Percentiles rank a stretch among this genome's conserved stretches.
These are phyloP conservation scores for Pythium grandisporangium DNA, from an alignment of 352 stramenopile genomes.

Conservation along the genomic window DNA sequence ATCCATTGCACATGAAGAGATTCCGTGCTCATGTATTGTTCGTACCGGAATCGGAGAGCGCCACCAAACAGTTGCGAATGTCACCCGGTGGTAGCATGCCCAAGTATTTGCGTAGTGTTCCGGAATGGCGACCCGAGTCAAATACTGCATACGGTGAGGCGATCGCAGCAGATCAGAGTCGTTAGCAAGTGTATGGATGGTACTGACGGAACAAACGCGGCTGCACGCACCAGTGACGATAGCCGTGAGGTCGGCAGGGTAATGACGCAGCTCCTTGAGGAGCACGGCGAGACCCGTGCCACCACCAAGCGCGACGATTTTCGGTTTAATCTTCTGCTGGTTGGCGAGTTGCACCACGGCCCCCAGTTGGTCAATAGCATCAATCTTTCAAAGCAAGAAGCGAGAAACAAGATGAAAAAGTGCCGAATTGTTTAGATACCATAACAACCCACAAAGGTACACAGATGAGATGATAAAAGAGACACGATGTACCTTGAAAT, in stretches of 20 bases:
- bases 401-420: conserved; percentile 2
- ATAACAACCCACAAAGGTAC: no score
- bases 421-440: not conserved
- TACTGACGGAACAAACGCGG: not conserved
- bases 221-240: conserved; percentile 57
- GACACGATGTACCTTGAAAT: conserved; percentile 48
- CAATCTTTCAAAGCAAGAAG: no score
- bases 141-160: conserved; percentile 59
- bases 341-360: conserved; percentile 69
- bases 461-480: not conserved
- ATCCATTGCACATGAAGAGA: no score
- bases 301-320: conserved; percentile 78
- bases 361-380: conserved; percentile 64
- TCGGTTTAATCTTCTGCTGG: conserved; percentile 70
- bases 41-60: conserved; percentile 69
- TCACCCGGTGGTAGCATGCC: conserved; percentile 77
- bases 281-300: conserved; percentile 75
- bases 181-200: not conserved
- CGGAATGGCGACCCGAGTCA: conserved; percentile 75
- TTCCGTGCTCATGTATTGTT: no score
- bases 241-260: conserved; percentile 77
- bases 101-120: conserved; percentile 70
- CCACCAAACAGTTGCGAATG: conserved; percentile 83
- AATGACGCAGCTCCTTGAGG: conserved; percentile 77
- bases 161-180: not conserved